Evolutionary conservation across 2,329 filamentous ascomycete genomes (phyloP), one percentile per base, ranked within the genome.

Genomic region (Cladorrhinum sp.): DNA sequence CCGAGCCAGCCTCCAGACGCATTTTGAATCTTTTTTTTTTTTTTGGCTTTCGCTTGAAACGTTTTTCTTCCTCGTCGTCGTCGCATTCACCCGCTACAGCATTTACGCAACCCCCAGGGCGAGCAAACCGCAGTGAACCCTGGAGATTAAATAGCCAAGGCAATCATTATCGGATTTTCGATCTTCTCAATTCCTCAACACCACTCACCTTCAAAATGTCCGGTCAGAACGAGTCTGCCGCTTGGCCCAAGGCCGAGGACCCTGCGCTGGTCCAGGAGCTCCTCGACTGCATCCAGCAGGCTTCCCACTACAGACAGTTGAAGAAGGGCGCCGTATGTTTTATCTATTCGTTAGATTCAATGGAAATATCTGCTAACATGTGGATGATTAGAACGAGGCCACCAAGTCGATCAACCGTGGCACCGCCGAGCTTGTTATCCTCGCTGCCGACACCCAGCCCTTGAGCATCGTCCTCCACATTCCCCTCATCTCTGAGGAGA

Each of bases 381-480:
- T 3, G 18, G 16, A 18, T 30, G 16, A 53, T 26, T 42, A 62
- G 63, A 69, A 69, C 64, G 69, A 70, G 63, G 65, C 69, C 18
- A 71, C 69, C 63, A 71, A 70, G 65, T 70, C 65, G 7, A 65
- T 70, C 53, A 66, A 66, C 81, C 89, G 94, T 69, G 93, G 94
- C 79, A 92, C 94, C 65, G 87, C 87, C 68, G 94, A 98, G 79
- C 81, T 98, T 66, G 88, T 96, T 72, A 85, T 98, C 69, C 86
- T 97, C 58, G 92, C 92, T 53, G 92, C 91, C 66, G 94, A 98
- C 75, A 95, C 92, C 69, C 84, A 86, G 61, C 93, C 93, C 48
- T 83, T 97, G 56, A 90, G 92, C 57, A 97, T 97, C 68, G 82
- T 96, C 54, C 85, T 96, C 62, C 92, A 96, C 78, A 82, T 97